Base-by-base conservation (phyloP, 2,329 filamentous ascomycete genomes). In the Decorospora gaudefroyi region DNA sequence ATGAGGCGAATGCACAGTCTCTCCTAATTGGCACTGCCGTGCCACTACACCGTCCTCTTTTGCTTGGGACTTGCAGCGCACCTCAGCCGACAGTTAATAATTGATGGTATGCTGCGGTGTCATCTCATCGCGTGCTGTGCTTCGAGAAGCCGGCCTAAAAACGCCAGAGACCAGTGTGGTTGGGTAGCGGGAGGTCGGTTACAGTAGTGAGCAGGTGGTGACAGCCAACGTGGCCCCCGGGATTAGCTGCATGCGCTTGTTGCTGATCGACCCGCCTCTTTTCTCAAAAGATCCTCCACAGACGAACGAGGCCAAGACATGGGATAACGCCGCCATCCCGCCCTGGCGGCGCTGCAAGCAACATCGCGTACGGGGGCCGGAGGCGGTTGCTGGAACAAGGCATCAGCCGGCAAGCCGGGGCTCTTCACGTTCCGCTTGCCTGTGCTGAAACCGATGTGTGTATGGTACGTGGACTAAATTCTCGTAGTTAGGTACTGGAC, bases 241-340 rank as follows among this genome's bases (percentile, higher is more conserved):
- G 61, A 43, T 67, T 66, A 64, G 65, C 62, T 68, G 65, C 64
- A 68, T 62, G 55, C 64, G 61, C 63, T 68, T 66, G 66, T 61
- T 34, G 55, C 57, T 68, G 67, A 70, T 70, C 67, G 67, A 68
- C 67, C 65, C 65, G 66, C 63, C 58, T 66, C 57, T 61, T 52
- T 53, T 46, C n/a, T n/a, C 48, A 43, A 63, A 39, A 62, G 65
- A 69, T 68, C 65, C 59, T 67, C 66, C 62, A 65, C 64, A 65
- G 55, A 57, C 61, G 54, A 63, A 62, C 57, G 46, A 55, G 51
- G 62, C 65, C 67, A 68, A 68, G 67, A 49, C 53, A 52, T 53
- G 54, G 50, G 48, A 55, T 50, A 57, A 62, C 65, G 62, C 61
- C 64, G 64, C 62, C 55, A 67, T 65, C 64, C 44, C 61, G 56